Percentiles rank a stretch among this genome's conserved stretches.
Conservation (phyloP, 345 rosid species). For the Rhodomyrtus tomentosa region DNA sequence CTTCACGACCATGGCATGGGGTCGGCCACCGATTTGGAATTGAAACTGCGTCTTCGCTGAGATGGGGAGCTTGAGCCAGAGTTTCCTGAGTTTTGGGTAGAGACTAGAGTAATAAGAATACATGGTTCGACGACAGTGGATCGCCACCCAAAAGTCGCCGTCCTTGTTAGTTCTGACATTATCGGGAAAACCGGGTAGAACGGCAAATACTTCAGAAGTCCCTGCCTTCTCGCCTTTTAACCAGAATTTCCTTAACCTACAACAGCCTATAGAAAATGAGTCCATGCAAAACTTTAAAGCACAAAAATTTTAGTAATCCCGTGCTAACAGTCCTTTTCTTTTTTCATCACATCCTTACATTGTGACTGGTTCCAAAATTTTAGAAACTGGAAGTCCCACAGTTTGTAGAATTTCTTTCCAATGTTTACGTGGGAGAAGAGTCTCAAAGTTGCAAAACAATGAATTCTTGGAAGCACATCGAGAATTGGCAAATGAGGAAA, state of each 20-base stretch:
- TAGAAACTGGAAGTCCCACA: not conserved
- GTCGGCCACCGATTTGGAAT: conserved; percentile 23
- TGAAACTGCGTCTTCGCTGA: conserved; percentile 15
- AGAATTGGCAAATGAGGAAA: not conserved
- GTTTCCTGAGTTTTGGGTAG: conserved; percentile 17
- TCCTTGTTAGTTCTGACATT: conserved; percentile 57
- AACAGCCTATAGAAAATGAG: not conserved
- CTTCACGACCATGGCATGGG: conserved; percentile 16
- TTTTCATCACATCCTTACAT: not conserved
- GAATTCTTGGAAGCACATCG: not conserved
- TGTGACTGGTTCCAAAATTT: not conserved
- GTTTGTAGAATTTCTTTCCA: not conserved
- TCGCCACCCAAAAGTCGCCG: conserved; percentile 37
- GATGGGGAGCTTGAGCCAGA: conserved; percentile 30
- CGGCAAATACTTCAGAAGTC: conserved; percentile 57
- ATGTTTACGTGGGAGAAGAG: not conserved
- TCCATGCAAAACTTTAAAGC: not conserved
- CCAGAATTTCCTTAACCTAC: conserved; percentile 69
- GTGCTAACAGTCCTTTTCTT: not conserved
- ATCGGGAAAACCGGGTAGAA: conserved; percentile 73
- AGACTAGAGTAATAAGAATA: conserved; percentile 7
- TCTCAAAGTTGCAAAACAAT: not conserved
- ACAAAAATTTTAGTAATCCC: not conserved
- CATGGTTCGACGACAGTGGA: conserved; percentile 18
- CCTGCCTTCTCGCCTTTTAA: conserved; percentile 84